phyloP scores from a whole-genome alignment of 768 basidiomycete genomes.

The Mycena vulgaris region DNA sequence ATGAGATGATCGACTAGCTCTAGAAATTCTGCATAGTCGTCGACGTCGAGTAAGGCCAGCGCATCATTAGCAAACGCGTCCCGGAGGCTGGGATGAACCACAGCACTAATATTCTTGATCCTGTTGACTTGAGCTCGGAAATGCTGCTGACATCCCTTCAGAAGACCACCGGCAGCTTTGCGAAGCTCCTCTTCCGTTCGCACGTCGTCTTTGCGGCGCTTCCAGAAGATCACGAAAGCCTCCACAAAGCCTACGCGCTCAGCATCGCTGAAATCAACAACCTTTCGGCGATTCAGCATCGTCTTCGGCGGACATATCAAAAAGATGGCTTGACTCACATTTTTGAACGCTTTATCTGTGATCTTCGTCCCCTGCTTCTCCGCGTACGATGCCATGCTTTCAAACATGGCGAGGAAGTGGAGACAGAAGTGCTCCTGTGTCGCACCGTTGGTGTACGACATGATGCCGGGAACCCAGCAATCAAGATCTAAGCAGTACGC shows the following conservation, averaged over 20 bases:
- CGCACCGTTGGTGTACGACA: slow-evolving; percentile 52
- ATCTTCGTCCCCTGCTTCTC: slow-evolving; percentile 26
- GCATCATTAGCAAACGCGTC: background rate
- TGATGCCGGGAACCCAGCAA: slow-evolving; percentile 52
- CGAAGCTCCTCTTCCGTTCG: slow-evolving; percentile 29
- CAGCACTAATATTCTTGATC: slow-evolving; percentile 18
- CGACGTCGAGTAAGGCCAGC: background rate
- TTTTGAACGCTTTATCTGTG: background rate
- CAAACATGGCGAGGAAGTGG: slow-evolving; percentile 50
- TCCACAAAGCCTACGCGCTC: slow-evolving; percentile 48
- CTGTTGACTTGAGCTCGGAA: background rate
- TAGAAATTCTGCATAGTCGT: background rate
- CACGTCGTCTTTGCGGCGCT: background rate
- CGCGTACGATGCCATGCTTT: slow-evolving; percentile 46
- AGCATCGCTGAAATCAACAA: slow-evolving; percentile 55
- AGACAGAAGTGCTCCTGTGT: slow-evolving; percentile 45
- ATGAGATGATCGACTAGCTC: slow-evolving; percentile 22
- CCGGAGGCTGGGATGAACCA: background rate
- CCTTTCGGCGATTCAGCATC: slow-evolving; percentile 34
- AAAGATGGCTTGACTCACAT: background rate
- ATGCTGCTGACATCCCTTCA: slow-evolving; percentile 47
- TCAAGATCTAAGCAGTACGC: slow-evolving; percentile 42
- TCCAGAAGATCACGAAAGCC: slow-evolving; percentile 48
- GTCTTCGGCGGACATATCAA: too few relatives aligned
- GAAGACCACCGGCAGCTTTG: slow-evolving; percentile 16